A percentile compares a stretch with the other conserved stretches of the same genome.
Conservation (phyloP, 2,329 filamentous ascomycete species). For the Fusarium tricinctum region DNA sequence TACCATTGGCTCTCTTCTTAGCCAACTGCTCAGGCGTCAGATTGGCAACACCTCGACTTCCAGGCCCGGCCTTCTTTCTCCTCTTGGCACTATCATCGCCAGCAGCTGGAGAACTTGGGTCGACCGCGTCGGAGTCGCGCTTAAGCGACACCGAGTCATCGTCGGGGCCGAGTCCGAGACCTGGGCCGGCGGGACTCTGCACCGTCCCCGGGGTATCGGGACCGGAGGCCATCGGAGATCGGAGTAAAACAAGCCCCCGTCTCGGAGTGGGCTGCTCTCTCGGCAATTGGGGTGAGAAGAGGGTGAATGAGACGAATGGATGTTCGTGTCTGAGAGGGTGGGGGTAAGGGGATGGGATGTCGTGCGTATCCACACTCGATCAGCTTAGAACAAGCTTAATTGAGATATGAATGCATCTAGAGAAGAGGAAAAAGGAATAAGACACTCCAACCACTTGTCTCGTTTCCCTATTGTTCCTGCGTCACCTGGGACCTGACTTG, state of each 20-base stretch:
- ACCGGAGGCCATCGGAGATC: slow-evolving; percentile 44
- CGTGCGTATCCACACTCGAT: slow-evolving; percentile 31
- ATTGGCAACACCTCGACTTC: slow-evolving; percentile 69
- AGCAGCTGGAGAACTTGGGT: slow-evolving; percentile 35
- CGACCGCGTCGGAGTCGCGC: slow-evolving; percentile 44
- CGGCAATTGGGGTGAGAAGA: slow-evolving; percentile 28
- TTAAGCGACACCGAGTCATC: slow-evolving; percentile 36
- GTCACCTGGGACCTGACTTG: slow-evolving; percentile 4
- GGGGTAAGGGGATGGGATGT: slow-evolving; percentile 25
- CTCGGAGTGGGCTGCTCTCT: slow-evolving; percentile 21
- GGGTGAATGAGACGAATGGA: slow-evolving; percentile 17
- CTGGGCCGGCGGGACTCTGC: slow-evolving; percentile 34
- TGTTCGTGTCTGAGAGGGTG: slow-evolving; percentile 27
- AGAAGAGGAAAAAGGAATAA: background rate
- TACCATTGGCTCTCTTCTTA: slow-evolving; percentile 73
- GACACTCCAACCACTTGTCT: background rate
- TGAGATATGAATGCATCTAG: background rate
- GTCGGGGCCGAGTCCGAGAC: slow-evolving; percentile 21
- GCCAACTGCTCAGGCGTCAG: slow-evolving; percentile 81
- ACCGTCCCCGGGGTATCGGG: slow-evolving; percentile 40
- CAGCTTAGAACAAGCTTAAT: slow-evolving; percentile 2
- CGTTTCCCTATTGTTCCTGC: slow-evolving; percentile 3
- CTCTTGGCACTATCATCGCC: slow-evolving; percentile 56
- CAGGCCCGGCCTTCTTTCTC: slow-evolving; percentile 62
- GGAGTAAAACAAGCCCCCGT: slow-evolving; percentile 21